Base-by-base conservation (phyloP, 306 rosid genomes). In the Coriaria nepalensis region DNA sequence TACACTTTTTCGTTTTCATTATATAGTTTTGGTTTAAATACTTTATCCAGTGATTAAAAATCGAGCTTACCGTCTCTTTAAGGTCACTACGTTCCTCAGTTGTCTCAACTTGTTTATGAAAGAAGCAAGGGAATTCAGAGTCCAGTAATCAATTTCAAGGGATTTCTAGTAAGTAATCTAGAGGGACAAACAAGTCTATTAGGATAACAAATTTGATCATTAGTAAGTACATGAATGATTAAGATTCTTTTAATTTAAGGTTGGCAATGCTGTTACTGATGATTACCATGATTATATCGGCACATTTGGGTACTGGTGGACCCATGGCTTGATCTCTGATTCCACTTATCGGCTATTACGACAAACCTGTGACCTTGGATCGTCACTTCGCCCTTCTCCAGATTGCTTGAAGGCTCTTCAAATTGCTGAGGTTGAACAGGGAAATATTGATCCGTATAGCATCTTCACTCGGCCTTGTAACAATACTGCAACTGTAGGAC, bases 21-120 rank as follows among this genome's bases (percentile, higher is more conserved):
- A 20, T 14, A 35, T 40, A 10, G 41, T 57, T 39, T 20, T 20
- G 29, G 29, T 20, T 20, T 20, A 20, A 20, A 20, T 20, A 20
- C 29, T 20, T 20, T 3, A 20, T 20, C 29, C 29, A 20, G 3
- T 20, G 29, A 20, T 20, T 20, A 3, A 20, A 20, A 20, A 20
- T 20, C 3, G 29, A 20, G 29, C 29, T 20, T n/a, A 10, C 49
- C 8, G 14, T 55, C 40, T 36, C 48, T 64, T 70, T 70, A 71
- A 84, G 98, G 98, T 58, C 98, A 90, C 57, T 90, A 81, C 69
- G 81, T 90, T 75, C 98, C 92, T 54, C 98, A 82, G 73, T 45
- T 90, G 72, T 73, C 94, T 62, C 79, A 90, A 60, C 33, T 85
- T 61, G 71, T 90, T 62, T 59, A 85, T 63, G 62, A 54, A 59